phyloP scores from a whole-genome alignment of 2,329 filamentous ascomycete genomes.

The Penicillium sp. region DNA sequence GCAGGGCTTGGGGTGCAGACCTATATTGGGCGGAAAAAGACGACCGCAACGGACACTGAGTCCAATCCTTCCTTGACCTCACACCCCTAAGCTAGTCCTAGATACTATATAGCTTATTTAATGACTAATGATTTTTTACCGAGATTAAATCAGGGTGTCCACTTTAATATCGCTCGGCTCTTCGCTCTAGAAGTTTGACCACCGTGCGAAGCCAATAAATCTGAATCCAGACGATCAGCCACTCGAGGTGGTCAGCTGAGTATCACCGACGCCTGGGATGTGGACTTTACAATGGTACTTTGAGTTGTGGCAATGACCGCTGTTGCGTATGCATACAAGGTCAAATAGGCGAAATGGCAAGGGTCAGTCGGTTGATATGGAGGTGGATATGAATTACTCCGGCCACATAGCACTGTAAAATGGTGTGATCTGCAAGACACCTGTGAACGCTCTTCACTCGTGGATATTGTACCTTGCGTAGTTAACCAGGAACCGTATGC shows the following conservation, averaged over 20 bases:
- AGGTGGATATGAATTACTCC: neutral
- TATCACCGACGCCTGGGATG: no score
- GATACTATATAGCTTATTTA: neutral
- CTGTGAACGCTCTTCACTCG: neutral
- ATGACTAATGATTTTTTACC: neutral
- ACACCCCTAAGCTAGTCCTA: neutral
- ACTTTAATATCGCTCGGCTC: neutral
- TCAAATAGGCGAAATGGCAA: neutral
- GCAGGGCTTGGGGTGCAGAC: conserved; percentile 22
- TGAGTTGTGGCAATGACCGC: no score
- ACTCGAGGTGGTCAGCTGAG: no score
- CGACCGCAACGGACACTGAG: neutral
- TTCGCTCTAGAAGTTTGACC: no score
- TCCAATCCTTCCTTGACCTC: neutral
- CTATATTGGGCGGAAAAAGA: conserved; percentile 24
- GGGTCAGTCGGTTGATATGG: neutral
- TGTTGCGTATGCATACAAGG: neutral
- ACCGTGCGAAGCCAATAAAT: neutral
- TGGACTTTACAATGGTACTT: no score
- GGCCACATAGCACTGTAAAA: neutral
- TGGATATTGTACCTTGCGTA: neutral
- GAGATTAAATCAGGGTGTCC: neutral
- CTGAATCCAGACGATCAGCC: neutral
- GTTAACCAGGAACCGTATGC: neutral
- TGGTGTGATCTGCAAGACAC: neutral